These are phyloP conservation scores for Monosporozyma aerobia DNA, from an alignment of 805 yeast species.

Conservation along the genomic window DNA sequence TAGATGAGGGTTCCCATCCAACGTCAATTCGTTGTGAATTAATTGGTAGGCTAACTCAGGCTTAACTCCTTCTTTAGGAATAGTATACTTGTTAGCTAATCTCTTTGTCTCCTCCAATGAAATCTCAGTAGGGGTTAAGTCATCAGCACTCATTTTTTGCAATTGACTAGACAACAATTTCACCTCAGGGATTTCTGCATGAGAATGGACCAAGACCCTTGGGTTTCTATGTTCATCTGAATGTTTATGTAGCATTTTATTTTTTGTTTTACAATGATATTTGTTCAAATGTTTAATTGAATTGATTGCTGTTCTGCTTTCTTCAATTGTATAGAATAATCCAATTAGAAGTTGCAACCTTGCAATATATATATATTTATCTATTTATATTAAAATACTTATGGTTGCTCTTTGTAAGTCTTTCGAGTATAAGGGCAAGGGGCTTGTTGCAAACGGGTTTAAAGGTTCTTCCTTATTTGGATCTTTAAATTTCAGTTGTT, in stretches of 20 bases:
- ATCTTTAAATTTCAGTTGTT: not conserved
- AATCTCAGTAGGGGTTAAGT: not conserved
- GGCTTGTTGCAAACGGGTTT: not conserved
- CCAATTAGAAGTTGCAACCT: too few relatives aligned
- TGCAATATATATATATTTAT: too few relatives aligned
- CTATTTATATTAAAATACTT: too few relatives aligned
- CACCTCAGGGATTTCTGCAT: conserved; percentile 8
- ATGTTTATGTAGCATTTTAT: conserved; percentile 15
- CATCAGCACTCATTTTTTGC: conserved; percentile 6
- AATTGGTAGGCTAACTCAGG: conserved; percentile 48
- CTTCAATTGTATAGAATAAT: too few relatives aligned
- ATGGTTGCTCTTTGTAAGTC: not conserved
- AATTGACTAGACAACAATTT: conserved; percentile 11
- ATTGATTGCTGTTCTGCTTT: too few relatives aligned
- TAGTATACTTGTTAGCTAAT: conserved; percentile 39
- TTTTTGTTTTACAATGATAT: too few relatives aligned
- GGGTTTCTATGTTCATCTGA: conserved; percentile 9
- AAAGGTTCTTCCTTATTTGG: not conserved
- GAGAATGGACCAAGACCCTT: conserved; percentile 7
- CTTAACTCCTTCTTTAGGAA: conserved; percentile 50
- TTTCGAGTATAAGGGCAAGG: not conserved
- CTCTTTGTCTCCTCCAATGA: not conserved
- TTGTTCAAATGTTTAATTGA: not conserved
- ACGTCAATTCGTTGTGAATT: conserved; percentile 61
- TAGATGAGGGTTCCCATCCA: conserved; percentile 78